Evolutionary conservation across 352 stramenopile species (phyloP).

Genomic region (Peronospora destructor): DNA sequence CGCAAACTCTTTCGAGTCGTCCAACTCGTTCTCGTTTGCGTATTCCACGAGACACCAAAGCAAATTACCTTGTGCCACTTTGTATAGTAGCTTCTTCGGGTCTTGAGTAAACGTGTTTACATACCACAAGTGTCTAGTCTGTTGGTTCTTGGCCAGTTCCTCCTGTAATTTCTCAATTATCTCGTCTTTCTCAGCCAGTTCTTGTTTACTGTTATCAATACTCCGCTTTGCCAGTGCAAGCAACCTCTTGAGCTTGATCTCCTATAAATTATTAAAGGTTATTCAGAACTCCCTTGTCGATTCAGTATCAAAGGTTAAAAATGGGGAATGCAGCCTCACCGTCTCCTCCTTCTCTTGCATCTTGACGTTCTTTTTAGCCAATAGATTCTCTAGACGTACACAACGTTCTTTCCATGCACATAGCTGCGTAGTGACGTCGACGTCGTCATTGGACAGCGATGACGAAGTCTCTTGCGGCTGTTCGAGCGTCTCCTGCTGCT

Average conservation of each 20-base stretch:
- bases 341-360: conserved; percentile 77
- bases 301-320: too few species aligned
- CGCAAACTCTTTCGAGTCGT: conserved; percentile 56
- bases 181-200: conserved; percentile 59
- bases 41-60: conserved; percentile 85
- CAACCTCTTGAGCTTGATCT: conserved; percentile 76
- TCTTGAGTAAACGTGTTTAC: conserved; percentile 44
- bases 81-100: conserved; percentile 57
- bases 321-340: conserved; percentile 15
- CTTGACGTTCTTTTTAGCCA: conserved; percentile 63
- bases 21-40: conserved; percentile 54
- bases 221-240: conserved; percentile 84
- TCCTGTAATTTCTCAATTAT: conserved; percentile 41
- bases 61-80: conserved; percentile 48
- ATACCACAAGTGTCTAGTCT: conserved; percentile 41
- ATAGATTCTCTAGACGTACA: conserved; percentile 48
- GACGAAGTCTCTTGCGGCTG: conserved; percentile 12
- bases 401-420: conserved; percentile 55
- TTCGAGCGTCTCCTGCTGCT: conserved; percentile 2
- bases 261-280: conserved; percentile 20
- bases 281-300: neutral
- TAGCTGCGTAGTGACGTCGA: conserved; percentile 28
- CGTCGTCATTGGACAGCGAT: conserved; percentile 18
- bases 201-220: conserved; percentile 85
- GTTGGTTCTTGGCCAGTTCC: conserved; percentile 38